phyloP scores from a whole-genome alignment of 1,284 basidiomycete species.

The Ceratobasidium papillatum region DNA sequence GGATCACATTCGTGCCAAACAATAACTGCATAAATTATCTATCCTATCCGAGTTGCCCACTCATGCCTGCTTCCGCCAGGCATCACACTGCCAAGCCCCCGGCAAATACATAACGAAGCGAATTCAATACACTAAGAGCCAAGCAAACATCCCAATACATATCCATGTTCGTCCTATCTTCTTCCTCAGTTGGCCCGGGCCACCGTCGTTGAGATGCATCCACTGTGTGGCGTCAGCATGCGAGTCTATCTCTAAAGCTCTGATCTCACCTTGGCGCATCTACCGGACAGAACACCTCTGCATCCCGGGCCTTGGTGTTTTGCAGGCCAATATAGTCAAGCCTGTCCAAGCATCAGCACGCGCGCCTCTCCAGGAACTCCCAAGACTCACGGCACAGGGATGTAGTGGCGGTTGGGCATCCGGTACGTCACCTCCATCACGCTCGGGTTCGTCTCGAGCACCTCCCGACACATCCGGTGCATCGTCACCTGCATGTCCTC shows the following conservation, averaged over 20 bases:
- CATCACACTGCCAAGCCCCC: constrained; percentile 24
- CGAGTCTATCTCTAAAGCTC: background rate
- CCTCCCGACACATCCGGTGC: constrained; percentile 84
- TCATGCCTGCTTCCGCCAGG: constrained; percentile 5
- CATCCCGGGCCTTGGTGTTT: constrained; percentile 62
- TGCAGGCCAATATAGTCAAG: constrained; percentile 54
- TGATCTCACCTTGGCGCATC: constrained; percentile 73
- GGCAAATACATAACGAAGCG: background rate
- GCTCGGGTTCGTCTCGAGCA: constrained; percentile 71
- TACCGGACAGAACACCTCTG: constrained; percentile 83
- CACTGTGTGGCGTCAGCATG: constrained; percentile 16
- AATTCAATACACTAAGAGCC: constrained; percentile 2
- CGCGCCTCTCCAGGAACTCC: background rate
- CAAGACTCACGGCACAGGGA: constrained; percentile 56
- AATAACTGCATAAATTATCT: constrained; percentile 6
- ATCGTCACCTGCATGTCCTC: constrained; percentile 76
- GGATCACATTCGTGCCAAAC: background rate
- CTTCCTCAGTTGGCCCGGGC: constrained; percentile 11
- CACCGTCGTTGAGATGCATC: constrained; percentile 35
- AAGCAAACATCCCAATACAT: constrained; percentile 9
- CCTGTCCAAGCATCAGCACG: background rate
- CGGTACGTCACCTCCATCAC: constrained; percentile 75
- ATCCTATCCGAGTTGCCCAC: background rate
- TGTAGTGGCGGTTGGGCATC: constrained; percentile 94
- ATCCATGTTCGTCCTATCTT: no score